Conservation (phyloP, 495 filamentous ascomycete genomes). For the Neurospora pannonica region DNA sequence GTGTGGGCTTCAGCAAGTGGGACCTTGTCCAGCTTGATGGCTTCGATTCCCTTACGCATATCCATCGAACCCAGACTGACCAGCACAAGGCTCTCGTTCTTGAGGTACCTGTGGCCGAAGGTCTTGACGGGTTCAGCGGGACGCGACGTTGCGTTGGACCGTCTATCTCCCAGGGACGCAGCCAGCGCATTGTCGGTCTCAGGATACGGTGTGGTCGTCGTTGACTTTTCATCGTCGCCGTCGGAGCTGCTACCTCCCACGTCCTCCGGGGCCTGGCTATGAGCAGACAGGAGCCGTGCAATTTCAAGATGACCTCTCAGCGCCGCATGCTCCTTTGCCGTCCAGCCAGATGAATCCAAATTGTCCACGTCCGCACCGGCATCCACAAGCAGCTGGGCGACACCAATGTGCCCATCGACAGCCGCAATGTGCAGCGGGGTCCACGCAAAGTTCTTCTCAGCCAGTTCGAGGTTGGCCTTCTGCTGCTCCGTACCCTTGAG, state of each 20-base stretch:
- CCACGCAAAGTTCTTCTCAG: constrained; percentile 83
- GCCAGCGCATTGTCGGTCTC: constrained; percentile 23
- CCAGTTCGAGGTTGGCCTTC: constrained; percentile 64
- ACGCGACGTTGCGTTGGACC: constrained; percentile 32
- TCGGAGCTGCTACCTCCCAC: constrained; percentile 12
- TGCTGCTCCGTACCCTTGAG: constrained; percentile 59
- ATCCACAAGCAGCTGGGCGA: constrained; percentile 61
- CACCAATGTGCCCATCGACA: constrained; percentile 69
- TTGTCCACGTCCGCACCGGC: constrained; percentile 66
- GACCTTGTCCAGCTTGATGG: constrained; percentile 84
- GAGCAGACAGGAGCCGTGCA: constrained; percentile 50
- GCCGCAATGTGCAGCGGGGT: constrained; percentile 86
- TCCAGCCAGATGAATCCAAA: constrained; percentile 85
- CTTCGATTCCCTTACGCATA: constrained; percentile 65
- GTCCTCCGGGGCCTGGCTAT: constrained; percentile 19
- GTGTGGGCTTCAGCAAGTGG: constrained; percentile 78
- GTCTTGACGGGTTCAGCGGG: constrained; percentile 73
- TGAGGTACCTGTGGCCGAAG: constrained; percentile 93
- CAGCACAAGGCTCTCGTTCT: constrained; percentile 75
- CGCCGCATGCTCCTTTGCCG: constrained; percentile 84
- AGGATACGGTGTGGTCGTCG: constrained; percentile 32
- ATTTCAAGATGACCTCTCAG: constrained; percentile 78
- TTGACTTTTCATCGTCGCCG: constrained; percentile 27
- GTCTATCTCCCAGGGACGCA: constrained; percentile 40
- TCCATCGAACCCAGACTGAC: constrained; percentile 94